Evolutionary conservation across 2,329 filamentous ascomycete genomes (phyloP).

Genomic region (Colletotrichum endophyticum): DNA sequence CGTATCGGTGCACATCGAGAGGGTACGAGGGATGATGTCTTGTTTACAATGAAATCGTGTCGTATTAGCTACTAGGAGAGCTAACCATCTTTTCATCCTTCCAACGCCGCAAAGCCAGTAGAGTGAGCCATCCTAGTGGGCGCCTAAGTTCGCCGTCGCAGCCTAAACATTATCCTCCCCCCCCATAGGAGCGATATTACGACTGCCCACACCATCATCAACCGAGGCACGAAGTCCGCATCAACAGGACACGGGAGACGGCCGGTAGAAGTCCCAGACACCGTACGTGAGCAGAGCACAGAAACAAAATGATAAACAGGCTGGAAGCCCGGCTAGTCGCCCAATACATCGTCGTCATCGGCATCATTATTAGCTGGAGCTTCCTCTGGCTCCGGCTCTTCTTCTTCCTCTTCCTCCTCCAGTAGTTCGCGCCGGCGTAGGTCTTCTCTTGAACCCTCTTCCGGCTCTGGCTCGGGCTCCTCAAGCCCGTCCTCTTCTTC

Average conservation of each 20-base stretch:
- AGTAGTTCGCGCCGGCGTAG: constrained; percentile 59
- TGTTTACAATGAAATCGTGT: neutral
- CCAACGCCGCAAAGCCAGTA: constrained; percentile 6
- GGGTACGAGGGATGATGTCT: neutral
- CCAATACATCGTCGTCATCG: constrained; percentile 41
- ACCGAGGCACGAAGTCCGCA: neutral
- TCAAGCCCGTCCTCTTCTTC: constrained; percentile 45
- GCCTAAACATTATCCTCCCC: neutral
- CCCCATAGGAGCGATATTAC: neutral
- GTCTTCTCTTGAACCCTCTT: constrained; percentile 66
- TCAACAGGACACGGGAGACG: neutral
- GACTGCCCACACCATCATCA: neutral
- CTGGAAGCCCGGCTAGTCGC: constrained; percentile 35
- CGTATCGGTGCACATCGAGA: neutral
- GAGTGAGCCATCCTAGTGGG: neutral
- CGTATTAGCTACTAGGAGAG: constrained; percentile 5
- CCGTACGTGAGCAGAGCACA: constrained; percentile 2
- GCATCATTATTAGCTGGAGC: constrained; percentile 13
- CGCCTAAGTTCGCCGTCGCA: constrained; percentile 4
- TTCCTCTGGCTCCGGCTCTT: constrained; percentile 38
- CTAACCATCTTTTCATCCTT: constrained; percentile 7
- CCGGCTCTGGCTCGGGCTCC: constrained; percentile 56
- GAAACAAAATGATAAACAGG: neutral
- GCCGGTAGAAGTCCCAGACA: neutral
- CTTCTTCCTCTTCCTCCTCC: constrained; percentile 56